Evolutionary conservation across 306 rosid genomes (phyloP).

Genomic region (Acmispon strigosus): DNA sequence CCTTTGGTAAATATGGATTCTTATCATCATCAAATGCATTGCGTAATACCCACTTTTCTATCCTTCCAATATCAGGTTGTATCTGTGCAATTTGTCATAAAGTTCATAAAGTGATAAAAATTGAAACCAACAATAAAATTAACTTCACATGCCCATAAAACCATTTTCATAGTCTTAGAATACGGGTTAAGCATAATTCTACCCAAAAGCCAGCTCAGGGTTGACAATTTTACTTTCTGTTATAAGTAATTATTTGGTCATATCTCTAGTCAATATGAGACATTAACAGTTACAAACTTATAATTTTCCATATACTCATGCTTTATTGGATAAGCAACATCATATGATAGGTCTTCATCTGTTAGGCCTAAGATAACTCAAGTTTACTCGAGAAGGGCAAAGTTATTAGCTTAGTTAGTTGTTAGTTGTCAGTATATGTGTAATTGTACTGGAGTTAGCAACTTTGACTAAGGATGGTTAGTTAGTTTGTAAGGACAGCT

Average conservation of each 20-base stretch:
- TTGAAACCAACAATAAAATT: conserved; percentile 2
- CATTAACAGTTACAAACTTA: not conserved
- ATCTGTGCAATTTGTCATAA: conserved; percentile 42
- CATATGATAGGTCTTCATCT: too few species aligned
- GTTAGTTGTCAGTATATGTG: too few species aligned
- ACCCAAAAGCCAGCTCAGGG: too few species aligned
- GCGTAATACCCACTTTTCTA: conserved; percentile 96
- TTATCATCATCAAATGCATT: conserved; percentile 89
- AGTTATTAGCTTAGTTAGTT: too few species aligned
- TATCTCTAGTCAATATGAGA: not conserved
- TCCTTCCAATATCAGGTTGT: conserved; percentile 76
- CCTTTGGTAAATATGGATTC: conserved; percentile 92
- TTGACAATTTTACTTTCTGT: too few species aligned
- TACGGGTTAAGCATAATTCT: too few species aligned
- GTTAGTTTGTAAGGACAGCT: too few species aligned
- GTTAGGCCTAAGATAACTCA: too few species aligned
- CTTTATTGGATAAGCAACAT: not conserved
- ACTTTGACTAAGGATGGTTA: too few species aligned
- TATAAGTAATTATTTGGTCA: too few species aligned
- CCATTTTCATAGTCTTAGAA: not conserved
- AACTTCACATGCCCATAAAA: not conserved
- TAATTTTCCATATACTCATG: not conserved
- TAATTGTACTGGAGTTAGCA: too few species aligned
- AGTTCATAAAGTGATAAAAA: conserved; percentile 9
- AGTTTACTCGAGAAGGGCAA: too few species aligned